A percentile compares a stretch with the other conserved stretches of the same genome.
These are phyloP conservation scores for Cinnamomum micranthum DNA, from an alignment of 164 flowering plant species.

Conservation along the genomic window DNA sequence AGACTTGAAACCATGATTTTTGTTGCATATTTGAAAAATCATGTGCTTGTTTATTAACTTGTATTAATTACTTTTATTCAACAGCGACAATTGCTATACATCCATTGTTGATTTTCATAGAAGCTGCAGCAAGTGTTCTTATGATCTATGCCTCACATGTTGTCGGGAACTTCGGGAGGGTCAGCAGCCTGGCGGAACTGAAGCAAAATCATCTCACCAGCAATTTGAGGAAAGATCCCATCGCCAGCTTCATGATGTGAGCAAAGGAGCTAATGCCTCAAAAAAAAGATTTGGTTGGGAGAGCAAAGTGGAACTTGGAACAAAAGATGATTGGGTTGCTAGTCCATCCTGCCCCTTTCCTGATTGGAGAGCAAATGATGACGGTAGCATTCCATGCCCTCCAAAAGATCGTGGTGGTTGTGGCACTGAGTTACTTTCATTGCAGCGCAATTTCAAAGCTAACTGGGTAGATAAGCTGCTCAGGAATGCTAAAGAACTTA, in stretches of 20 bases:
- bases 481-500: slow-evolving; percentile 43
- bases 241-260: slow-evolving; percentile 17
- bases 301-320: slow-evolving; percentile 12
- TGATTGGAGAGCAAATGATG: slow-evolving; percentile 43
- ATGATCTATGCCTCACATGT: slow-evolving; percentile 75
- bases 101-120: slow-evolving; percentile 70
- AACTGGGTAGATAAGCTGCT: slow-evolving; percentile 47
- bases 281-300: slow-evolving; percentile 22
- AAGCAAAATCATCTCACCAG: slow-evolving; percentile 24
- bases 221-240: slow-evolving; percentile 18
- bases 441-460: slow-evolving; percentile 48
- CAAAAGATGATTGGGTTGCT: neutral
- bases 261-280: slow-evolving; percentile 5
- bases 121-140: slow-evolving; percentile 74
- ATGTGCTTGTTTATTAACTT: neutral
- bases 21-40: neutral
- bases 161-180: slow-evolving; percentile 62
- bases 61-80: slow-evolving; percentile 2
- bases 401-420: slow-evolving; percentile 68
- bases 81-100: slow-evolving; percentile 72
- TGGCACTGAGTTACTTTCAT: slow-evolving; percentile 40
- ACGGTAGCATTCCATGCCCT: slow-evolving; percentile 71
- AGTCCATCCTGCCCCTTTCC: slow-evolving; percentile 16
- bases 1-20: neutral
- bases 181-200: slow-evolving; percentile 33